Conservation (phyloP, 257 asterid genomes). For the Nicotiana undulata region DNA sequence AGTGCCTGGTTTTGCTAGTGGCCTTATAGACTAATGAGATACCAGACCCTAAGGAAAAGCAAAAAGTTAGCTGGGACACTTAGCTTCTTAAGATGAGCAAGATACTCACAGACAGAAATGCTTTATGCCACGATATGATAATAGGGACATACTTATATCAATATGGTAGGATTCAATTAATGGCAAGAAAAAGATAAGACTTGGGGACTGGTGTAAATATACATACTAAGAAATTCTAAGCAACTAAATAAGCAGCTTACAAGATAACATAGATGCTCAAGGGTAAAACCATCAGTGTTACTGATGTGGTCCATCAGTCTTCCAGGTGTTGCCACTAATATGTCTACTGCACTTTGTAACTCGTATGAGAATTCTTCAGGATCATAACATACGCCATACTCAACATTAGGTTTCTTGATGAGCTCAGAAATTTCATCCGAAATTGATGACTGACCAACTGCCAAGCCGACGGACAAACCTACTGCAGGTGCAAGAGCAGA, state of each 20-base stretch:
- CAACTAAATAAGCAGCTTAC: constrained; percentile 37
- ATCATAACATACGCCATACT: constrained; percentile 36
- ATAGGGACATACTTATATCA: background rate
- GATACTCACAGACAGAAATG: background rate
- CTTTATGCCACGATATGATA: background rate
- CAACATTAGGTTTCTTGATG: constrained; percentile 53
- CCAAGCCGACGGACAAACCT: constrained; percentile 90
- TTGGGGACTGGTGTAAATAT: background rate
- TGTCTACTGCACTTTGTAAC: constrained; percentile 70
- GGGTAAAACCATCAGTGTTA: constrained; percentile 85
- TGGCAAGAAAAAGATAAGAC: background rate
- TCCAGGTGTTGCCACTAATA: constrained; percentile 94
- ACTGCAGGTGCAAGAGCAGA: constrained; percentile 83
- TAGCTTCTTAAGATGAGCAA: background rate
- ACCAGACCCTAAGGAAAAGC: background rate
- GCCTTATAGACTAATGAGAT: background rate
- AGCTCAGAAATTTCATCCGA: constrained; percentile 81
- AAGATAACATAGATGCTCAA: constrained; percentile 82
- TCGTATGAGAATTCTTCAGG: constrained; percentile 37
- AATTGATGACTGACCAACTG: constrained; percentile 92
- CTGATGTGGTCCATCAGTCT: constrained; percentile 87
- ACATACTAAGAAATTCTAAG: background rate
- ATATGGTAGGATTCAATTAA: background rate
- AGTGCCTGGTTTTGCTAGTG: background rate
- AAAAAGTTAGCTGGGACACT: background rate